Base-by-base conservation (phyloP, 2,329 filamentous ascomycete genomes). In the Hawksworthiomyces lignivorus region DNA sequence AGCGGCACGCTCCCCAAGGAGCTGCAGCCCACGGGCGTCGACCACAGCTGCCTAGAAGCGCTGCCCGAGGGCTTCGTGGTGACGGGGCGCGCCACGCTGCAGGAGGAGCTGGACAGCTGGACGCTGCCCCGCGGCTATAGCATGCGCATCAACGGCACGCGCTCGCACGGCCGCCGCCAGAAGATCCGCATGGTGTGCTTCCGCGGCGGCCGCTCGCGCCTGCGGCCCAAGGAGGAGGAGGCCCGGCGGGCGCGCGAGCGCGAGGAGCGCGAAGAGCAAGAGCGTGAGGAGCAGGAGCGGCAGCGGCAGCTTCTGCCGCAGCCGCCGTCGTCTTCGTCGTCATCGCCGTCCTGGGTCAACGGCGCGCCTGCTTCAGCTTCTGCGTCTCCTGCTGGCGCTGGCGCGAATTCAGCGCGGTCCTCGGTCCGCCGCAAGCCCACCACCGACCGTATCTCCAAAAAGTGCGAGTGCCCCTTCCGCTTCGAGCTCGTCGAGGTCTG, bases 121-220 rank as follows among this genome's bases (percentile, higher is more conserved):
- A 62, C 60, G 18, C 54, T 62, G 17, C 58, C 59, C 9, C 58
- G 59, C 30, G 60, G 60, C 27, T 62, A 62, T 51, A 60, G 57
- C 50, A 60, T 62, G 60, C 60, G 60, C 48, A 62, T 62, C 52
- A 60, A 58, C 39, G 60, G 60, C 34, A 60, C 59, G 27, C 59
- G 60, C 12, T 57, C 59, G 24, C 56, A 58, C 37, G 60, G 59
- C 48, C 43, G 39, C 7, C 60, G 59, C 36, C 57, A 57, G 46
- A 62, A 62, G 47, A 60, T 62, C 40, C 59, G 60, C 29, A 61
- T 59, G 57, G 58, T 62, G 36, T 62, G 60, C 45, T 62, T 61
- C 49, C 58, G 60, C 19, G 60, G 59, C 39, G 60, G 60, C 22
- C 55, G 60, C 44, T 57, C 60, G 8, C 57, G 59, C n/a, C 56